Conservation (phyloP, 2,329 filamentous ascomycete species). For the Grosmannia clavigera region DNA sequence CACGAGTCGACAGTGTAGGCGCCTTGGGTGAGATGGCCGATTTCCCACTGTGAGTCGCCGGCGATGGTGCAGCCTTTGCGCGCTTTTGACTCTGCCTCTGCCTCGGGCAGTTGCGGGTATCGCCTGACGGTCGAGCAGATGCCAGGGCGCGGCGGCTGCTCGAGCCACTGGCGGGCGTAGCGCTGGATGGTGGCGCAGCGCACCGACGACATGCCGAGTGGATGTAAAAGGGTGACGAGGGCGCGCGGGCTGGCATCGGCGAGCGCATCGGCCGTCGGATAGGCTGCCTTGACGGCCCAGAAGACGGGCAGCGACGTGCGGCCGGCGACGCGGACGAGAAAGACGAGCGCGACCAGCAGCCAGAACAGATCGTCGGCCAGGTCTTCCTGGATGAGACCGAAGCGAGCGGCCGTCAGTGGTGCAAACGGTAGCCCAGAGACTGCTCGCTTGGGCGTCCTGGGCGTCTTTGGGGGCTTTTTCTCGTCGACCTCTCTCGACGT, state of each 20-base stretch:
- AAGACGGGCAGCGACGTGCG: conserved; percentile 65
- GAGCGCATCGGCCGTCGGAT: conserved; percentile 53
- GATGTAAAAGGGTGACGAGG: conserved; percentile 49
- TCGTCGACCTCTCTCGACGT: neutral
- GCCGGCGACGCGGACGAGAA: conserved; percentile 72
- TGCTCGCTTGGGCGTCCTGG: conserved; percentile 22
- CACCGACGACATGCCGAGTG: conserved; percentile 58
- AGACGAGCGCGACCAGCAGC: conserved; percentile 69
- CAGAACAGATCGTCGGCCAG: conserved; percentile 65
- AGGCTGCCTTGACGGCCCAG: conserved; percentile 52
- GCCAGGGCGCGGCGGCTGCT: conserved; percentile 45
- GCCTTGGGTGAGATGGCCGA: conserved; percentile 73
- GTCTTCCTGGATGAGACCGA: conserved; percentile 77
- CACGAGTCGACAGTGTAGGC: conserved; percentile 80
- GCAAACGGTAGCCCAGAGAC: conserved; percentile 54
- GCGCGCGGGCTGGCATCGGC: conserved; percentile 41
- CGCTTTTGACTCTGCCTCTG: neutral
- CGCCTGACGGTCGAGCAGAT: conserved; percentile 40
- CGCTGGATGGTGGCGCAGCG: conserved; percentile 56
- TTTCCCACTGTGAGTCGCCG: conserved; percentile 55
- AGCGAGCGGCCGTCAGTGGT: conserved; percentile 45
- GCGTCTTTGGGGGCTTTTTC: neutral
- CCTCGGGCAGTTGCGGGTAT: conserved; percentile 24
- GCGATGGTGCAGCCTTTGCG: neutral
- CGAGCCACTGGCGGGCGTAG: conserved; percentile 58